Conservation (phyloP, 2,329 filamentous ascomycete species). For the Penicillium vulpinum region DNA sequence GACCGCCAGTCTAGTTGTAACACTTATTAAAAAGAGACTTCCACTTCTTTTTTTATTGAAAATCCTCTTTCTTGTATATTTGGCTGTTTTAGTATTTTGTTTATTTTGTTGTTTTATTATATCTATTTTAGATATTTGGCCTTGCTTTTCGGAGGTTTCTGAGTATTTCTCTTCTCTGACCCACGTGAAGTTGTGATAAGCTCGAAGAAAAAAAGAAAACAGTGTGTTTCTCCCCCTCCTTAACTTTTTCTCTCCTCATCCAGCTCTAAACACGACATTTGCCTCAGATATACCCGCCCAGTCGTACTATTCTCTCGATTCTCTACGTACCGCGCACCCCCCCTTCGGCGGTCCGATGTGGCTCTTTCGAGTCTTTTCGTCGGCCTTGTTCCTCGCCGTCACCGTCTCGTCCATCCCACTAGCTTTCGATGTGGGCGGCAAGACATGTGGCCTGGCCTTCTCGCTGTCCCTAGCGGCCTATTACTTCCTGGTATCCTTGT, state of each 20-base stretch:
- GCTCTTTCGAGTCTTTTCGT: constrained; percentile 77
- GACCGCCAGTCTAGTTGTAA: constrained; percentile 2
- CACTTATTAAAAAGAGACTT: constrained; percentile 1
- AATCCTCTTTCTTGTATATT: neutral
- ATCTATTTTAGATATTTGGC: neutral
- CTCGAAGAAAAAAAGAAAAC: neutral
- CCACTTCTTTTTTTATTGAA: neutral
- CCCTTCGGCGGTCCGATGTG: constrained; percentile 61
- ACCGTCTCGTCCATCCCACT: constrained; percentile 95
- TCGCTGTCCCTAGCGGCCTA: constrained; percentile 85
- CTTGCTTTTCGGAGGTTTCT: neutral
- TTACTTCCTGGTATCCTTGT: constrained; percentile 82
- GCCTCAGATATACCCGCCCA: no score
- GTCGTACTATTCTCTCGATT: constrained; percentile 7
- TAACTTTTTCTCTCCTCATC: neutral
- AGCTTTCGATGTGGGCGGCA: constrained; percentile 95
- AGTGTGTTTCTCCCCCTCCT: neutral
- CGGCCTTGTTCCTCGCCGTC: constrained; percentile 81
- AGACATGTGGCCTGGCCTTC: constrained; percentile 90
- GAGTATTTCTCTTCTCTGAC: neutral
- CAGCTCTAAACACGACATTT: neutral
- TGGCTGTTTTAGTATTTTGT: no score
- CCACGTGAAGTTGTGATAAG: constrained; percentile 7
- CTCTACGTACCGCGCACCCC: constrained; percentile 25
- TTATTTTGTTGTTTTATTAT: neutral